Evolutionary conservation across 129 eudicot species (phyloP), one percentile per base, ranked within the genome.

Genomic region (Rutidosis leptorrhynchoides): DNA sequence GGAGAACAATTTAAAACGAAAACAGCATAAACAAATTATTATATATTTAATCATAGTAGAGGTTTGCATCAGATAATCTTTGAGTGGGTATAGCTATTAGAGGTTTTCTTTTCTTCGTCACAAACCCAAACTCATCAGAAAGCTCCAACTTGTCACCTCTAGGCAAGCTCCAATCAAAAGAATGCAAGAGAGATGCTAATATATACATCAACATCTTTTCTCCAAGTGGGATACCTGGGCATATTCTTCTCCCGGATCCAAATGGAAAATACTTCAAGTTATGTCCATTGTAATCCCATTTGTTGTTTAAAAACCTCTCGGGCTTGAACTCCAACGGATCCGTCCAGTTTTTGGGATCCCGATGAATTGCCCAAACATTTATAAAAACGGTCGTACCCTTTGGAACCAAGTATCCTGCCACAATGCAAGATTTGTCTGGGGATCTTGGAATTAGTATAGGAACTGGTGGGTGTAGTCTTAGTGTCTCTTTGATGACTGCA

Each of bases 341-440:
- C 1, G 75, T 29, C 85, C 85, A 80, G 27, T 32, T 54, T 15
- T 56, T 3, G 0, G 85, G 65, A 60, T 80, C 85, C 1, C 73
- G 67, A 0, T 81, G 84, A 21, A 84, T 76, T 0, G 78, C 73
- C 76, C 78, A 65, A 23, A 45, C 74, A 3, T 84, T 84, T 7
- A 75, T 25, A 6, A 62, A 70, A 10, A 81, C 57, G 7, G 42
- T 35, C 6, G 71, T 16, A 1, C 62, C 80, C 62, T 81, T 81
- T 21, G 90, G 90, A n/a, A 84, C 67, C 0, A 78, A 72, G 76
- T 81, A 81, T 6, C 83, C 84, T 0, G 48, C 77, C 5, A 82
- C 76, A 0, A 3, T 25, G 67, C 71, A 58, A 2, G 79, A 30
- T 61, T 79, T 59, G 23, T 58, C 68, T 3, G 87, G 82, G 45